These are phyloP conservation scores for Chlamydomonas applanata DNA, from an alignment of 139 green algal species.

Conservation along the genomic window DNA sequence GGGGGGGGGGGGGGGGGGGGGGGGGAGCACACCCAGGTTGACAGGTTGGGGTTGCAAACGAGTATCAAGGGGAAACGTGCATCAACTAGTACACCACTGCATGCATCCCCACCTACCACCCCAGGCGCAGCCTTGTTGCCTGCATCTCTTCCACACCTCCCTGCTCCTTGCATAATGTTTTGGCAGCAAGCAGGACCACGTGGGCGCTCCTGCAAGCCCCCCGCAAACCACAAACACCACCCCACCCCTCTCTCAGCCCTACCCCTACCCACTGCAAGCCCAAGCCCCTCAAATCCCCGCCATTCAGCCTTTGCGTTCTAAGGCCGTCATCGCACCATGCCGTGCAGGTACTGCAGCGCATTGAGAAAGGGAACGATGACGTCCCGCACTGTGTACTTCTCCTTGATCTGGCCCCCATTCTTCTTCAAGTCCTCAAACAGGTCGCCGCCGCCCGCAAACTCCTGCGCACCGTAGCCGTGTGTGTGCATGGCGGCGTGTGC, in stretches of 20 bases:
- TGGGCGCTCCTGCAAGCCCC: too few species aligned
- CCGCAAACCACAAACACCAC: not conserved
- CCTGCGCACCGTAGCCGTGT: conserved; percentile 17
- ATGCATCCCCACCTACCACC: not conserved
- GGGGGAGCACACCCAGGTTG: too few species aligned
- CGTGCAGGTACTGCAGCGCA: conserved; percentile 67
- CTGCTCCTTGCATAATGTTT: too few species aligned
- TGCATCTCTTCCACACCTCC: not conserved
- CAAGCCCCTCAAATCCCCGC: too few species aligned
- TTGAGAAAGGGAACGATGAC: conserved; percentile 67
- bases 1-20: too few species aligned
- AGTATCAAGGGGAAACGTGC: too few species aligned
- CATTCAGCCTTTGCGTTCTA: too few species aligned
- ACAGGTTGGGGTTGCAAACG: too few species aligned
- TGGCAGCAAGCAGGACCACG: too few species aligned
- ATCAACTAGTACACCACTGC: too few species aligned
- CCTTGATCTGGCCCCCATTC: conserved; percentile 57
- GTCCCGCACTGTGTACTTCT: conserved; percentile 47
- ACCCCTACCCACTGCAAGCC: not conserved
- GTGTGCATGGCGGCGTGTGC: not conserved
- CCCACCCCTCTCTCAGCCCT: too few species aligned
- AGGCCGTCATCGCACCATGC: conserved; percentile 24
- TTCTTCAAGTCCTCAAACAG: conserved; percentile 75
- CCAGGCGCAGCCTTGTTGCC: not conserved
- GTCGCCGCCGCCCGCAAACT: conserved; percentile 66